These are phyloP conservation scores for Picochlorum costavermella DNA, from an alignment of 139 green algal species.

Conservation along the genomic window DNA sequence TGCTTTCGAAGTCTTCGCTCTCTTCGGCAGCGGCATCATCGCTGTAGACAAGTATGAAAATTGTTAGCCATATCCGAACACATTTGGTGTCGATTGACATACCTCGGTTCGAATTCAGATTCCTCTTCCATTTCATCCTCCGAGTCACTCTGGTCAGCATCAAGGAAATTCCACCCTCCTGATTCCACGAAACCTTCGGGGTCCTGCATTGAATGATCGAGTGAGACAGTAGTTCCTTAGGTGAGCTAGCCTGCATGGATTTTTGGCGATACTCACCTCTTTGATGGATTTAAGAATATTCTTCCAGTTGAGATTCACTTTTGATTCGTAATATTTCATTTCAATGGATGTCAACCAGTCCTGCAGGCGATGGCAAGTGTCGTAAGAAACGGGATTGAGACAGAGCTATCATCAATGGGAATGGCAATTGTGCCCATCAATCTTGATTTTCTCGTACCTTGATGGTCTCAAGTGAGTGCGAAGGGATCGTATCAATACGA, in stretches of 20 bases:
- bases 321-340: constrained; percentile 96
- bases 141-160: constrained; percentile 75
- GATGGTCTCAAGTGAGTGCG: constrained; percentile 83
- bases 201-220: constrained; percentile 38
- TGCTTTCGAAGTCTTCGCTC: constrained; percentile 24
- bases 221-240: background rate
- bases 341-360: constrained; percentile 79
- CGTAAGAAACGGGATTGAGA: constrained; percentile 20
- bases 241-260: background rate
- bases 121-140: constrained; percentile 66
- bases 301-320: constrained; percentile 98
- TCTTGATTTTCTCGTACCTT: constrained; percentile 35
- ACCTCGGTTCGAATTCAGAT: constrained; percentile 53
- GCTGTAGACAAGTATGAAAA: background rate
- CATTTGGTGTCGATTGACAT: background rate
- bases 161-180: constrained; percentile 95
- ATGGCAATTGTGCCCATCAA: no score
- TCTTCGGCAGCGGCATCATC: constrained; percentile 50
- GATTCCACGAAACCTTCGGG: constrained; percentile 81
- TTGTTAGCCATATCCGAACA: background rate
- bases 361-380: background rate
- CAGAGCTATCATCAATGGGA: no score
- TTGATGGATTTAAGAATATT: constrained; percentile 91
- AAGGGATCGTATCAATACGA: constrained; percentile 83
- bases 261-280: constrained; percentile 19